Conservation (phyloP, 2,329 filamentous ascomycete species). For the Nemania bipapillata region DNA sequence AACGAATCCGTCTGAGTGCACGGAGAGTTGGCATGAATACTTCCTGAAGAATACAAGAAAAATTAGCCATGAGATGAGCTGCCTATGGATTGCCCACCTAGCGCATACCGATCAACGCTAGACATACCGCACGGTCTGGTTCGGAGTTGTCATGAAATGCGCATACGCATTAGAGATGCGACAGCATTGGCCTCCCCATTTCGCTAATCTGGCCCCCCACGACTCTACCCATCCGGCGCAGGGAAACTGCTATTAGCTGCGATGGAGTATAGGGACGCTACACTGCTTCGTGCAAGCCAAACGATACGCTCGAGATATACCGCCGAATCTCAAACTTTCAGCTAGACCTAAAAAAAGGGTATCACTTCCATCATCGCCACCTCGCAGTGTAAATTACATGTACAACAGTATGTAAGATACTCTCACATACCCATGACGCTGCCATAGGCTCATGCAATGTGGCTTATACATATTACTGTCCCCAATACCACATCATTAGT, state of each 20-base stretch:
- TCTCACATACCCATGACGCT: neutral
- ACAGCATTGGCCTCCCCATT: neutral
- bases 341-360: neutral
- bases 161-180: neutral
- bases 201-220: neutral
- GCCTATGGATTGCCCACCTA: neutral
- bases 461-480: neutral
- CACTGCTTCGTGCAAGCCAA: neutral
- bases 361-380: neutral
- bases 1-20: constrained; percentile 84
- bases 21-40: constrained; percentile 88
- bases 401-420: constrained; percentile 12
- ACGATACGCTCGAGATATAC: no score
- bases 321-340: neutral
- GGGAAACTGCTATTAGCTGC: neutral
- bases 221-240: neutral
- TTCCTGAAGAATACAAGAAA: constrained; percentile 71
- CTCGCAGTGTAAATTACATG: constrained; percentile 7
- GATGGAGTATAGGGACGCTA: neutral
- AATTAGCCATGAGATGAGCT: constrained; percentile 14
- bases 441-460: neutral
- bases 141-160: neutral
- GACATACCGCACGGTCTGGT: no score
- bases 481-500: neutral
- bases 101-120: neutral